Evolutionary conservation across 495 filamentous ascomycete species (phyloP), one percentile per base, ranked within the genome.

Genomic region (Daldinia grandis): DNA sequence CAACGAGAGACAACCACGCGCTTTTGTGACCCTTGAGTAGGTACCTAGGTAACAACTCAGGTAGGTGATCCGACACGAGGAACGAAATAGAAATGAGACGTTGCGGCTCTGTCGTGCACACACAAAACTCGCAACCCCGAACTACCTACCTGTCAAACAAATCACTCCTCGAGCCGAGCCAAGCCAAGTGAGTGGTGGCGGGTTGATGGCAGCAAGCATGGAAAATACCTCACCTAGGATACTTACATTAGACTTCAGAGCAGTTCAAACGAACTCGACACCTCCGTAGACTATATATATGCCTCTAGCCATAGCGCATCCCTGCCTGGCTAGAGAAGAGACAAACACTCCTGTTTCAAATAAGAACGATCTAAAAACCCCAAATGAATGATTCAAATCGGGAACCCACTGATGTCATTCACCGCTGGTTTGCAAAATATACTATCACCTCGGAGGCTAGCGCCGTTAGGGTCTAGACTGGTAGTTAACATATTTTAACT

Each of bases 391-490:
- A 19, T 51, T 19, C 19, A 30, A 35, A 27, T 33, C 15, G 25
- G 33, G 35, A 64, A 10, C 24, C 19, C 6, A 57, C 51, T 40
- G 62, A 47, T 47, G 19, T 47, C 42, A 47, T 24, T 47, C 42
- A 47, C 42, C 42, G 42, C 42, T 24, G 19, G 19, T 47, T 47
- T 47, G 3, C 8, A 47, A 47, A 47, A 47, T 21, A 47, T 21
- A 35, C 24, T 56, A 56, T 35, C 6, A 19, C 53, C 30, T 56
- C 28, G 30, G 47, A 66, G 27, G n/a, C 38, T 64, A 64, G 50
- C 37, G 17, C 64, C 21, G 21, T 54, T 47, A n/a, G 4, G 27
- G 64, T 35, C 10, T 61, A 60, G 47, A n/a, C n/a, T n/a, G n/a
- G n/a, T n/a, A n/a, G n/a, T n/a, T 12, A 12, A 0, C 31, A 33